Base-by-base conservation (phyloP, 371 early-diverging fungal genomes). In the Mucor plumbeus region DNA sequence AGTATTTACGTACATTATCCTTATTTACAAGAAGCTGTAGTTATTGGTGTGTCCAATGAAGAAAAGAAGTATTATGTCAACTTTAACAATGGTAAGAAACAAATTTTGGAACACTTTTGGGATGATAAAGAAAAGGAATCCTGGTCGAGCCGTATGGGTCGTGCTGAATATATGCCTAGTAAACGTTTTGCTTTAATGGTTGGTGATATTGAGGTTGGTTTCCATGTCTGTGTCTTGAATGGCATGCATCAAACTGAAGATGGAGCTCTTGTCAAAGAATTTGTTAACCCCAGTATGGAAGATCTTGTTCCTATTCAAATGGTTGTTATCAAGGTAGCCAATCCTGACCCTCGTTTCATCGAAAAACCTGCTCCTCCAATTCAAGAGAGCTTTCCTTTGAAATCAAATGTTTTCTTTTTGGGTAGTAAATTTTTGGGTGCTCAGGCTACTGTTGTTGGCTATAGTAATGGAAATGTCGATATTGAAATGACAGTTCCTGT, bases 201-300 rank as follows among this genome's bases (percentile, higher is more conserved):
- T 50, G 94, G 94, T 10, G 86, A 86, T 8, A 85, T 92, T 9
- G 88, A 91, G 5, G 75, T 91, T 40, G 76, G 91, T 11, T 79
- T 92, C 9, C 89, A 90, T 61, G 95, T 93, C 15, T 76, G 86
- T 48, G 75, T 86, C 7, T 69, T 97, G 67, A 89, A 85, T 65
- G 90, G 90, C 39, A 79, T 98, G 86, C 77, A 85, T 63, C 81
- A 91, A 50, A 82, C 83, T 34, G 84, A 87, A 31, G 90, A 94
- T 65, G 98, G 98, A 8, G 86, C 95, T 0, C 71, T 96, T 17
- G 85, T 91, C 63, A 95, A 95, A 75, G 92, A 94, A 63, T 98
- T 90, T 71, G 87, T 84, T 3, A 87, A 86, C 55, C 83, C 86
- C 7, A 82, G 72, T n/a, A 82, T 87, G 50, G 88, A 89, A 41